Conservation (phyloP, 805 yeast species). For the Kuraishia piskuri region DNA sequence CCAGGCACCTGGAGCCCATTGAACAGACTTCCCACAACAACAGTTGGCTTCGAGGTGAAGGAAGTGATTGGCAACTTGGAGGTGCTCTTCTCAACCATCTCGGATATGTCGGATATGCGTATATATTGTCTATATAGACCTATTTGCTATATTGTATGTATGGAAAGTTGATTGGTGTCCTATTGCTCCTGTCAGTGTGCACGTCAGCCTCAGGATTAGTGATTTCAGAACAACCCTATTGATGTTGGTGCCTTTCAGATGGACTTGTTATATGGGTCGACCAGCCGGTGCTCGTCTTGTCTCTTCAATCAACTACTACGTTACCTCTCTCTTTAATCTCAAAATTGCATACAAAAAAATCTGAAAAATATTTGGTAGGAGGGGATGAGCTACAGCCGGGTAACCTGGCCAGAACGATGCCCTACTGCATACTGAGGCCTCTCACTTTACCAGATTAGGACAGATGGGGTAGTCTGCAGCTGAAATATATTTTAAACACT, state of each 20-base stretch:
- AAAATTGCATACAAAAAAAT: neutral
- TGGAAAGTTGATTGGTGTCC: too few relatives aligned
- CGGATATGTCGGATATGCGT: neutral
- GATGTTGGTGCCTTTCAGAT: too few relatives aligned
- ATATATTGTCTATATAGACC: too few relatives aligned
- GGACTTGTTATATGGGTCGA: too few relatives aligned
- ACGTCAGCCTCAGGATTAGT: too few relatives aligned
- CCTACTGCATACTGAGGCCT: neutral
- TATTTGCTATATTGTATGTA: too few relatives aligned
- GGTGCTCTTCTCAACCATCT: conserved; percentile 18
- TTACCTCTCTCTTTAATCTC: neutral
- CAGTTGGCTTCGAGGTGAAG: conserved; percentile 36
- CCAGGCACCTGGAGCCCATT: conserved; percentile 63
- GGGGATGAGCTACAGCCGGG: neutral
- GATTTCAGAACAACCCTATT: too few relatives aligned
- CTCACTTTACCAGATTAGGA: too few relatives aligned
- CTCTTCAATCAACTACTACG: neutral
- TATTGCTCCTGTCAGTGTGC: too few relatives aligned
- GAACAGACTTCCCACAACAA: conserved; percentile 63
- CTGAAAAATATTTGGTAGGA: neutral
- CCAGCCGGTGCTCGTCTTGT: too few relatives aligned
- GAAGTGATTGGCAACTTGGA: conserved; percentile 29
- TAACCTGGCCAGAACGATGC: neutral
- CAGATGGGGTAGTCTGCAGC: neutral
- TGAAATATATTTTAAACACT: neutral